These are phyloP conservation scores for Cyclospora cayetanensis DNA, from an alignment of 169 alveolate species.

Conservation along the genomic window DNA sequence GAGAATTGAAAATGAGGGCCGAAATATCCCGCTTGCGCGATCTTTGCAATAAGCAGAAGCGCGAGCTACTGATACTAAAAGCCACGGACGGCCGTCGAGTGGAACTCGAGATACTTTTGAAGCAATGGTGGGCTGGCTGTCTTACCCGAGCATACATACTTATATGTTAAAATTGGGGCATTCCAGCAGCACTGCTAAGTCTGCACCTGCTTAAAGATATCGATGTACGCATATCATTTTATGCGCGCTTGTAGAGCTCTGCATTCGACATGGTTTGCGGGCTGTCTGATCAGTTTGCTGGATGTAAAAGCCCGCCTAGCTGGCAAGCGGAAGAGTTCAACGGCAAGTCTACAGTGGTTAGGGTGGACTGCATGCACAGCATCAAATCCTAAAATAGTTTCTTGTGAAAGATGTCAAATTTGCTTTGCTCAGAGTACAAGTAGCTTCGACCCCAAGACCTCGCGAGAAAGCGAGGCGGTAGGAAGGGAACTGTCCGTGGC, in stretches of 20 bases:
- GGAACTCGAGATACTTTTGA: constrained; percentile 53
- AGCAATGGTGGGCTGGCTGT: constrained; percentile 55
- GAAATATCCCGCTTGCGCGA: constrained; percentile 51
- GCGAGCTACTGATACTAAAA: constrained; percentile 19
- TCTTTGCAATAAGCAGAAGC: constrained; percentile 42
- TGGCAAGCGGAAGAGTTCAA: not conserved
- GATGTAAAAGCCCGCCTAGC: constrained; percentile 40
- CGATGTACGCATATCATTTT: too few relatives aligned
- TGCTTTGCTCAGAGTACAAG: not conserved
- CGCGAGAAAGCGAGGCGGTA: not conserved
- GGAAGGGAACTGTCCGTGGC: constrained; percentile 25
- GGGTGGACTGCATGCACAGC: not conserved
- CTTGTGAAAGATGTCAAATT: not conserved
- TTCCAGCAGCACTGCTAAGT: too few relatives aligned
- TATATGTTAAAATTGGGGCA: too few relatives aligned
- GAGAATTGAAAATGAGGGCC: constrained; percentile 41
- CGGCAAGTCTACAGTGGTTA: constrained; percentile 27
- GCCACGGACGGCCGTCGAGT: constrained; percentile 58
- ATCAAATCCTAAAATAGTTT: not conserved
- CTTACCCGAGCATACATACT: too few relatives aligned
- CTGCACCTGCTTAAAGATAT: too few relatives aligned
- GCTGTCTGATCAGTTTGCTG: not conserved
- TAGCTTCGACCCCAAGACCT: not conserved
- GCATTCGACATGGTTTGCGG: too few relatives aligned
- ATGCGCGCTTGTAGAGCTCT: too few relatives aligned